A percentile compares a stretch with the other conserved stretches of the same genome.
phyloP scores from a whole-genome alignment of 2,329 filamentous ascomycete genomes.

The Epichloe scottii region DNA sequence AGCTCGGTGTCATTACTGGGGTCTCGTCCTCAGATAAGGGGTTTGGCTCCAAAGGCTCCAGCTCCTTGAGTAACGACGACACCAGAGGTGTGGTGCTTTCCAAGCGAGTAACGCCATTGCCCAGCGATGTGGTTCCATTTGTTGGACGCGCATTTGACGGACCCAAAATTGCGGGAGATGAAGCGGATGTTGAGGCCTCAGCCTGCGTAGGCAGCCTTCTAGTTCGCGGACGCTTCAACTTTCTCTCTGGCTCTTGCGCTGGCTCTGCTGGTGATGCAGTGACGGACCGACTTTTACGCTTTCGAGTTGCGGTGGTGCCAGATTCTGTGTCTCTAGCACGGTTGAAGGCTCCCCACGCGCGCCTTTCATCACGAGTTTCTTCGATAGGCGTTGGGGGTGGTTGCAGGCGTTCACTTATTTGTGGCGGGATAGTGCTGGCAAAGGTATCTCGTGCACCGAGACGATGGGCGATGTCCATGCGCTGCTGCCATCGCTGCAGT shows the following conservation, averaged over 20 bases:
- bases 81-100: slow-evolving; percentile 63
- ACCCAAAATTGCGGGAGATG: slow-evolving; percentile 18
- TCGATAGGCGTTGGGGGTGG: slow-evolving; percentile 41
- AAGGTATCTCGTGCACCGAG: slow-evolving; percentile 67
- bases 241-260: slow-evolving; percentile 61
- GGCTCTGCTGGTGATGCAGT: slow-evolving; percentile 60
- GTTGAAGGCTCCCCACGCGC: slow-evolving; percentile 85
- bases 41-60: slow-evolving; percentile 67
- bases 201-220: slow-evolving; percentile 44
- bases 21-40: slow-evolving; percentile 44
- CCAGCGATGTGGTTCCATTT: slow-evolving; percentile 9
- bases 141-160: slow-evolving; percentile 13
- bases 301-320: slow-evolving; percentile 40
- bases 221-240: slow-evolving; percentile 77
- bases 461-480: slow-evolving; percentile 68
- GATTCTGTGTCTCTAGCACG: slow-evolving; percentile 61
- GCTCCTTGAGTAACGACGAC: slow-evolving; percentile 76
- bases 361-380: slow-evolving; percentile 67
- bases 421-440: slow-evolving; percentile 42
- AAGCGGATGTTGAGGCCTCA: slow-evolving; percentile 33
- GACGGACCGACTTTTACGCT: slow-evolving; percentile 61
- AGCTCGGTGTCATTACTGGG: slow-evolving; percentile 13
- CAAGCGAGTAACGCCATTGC: slow-evolving; percentile 13
- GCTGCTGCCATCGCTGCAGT: slow-evolving; percentile 67
- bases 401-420: slow-evolving; percentile 50